Conservation (phyloP, 2,329 filamentous ascomycete genomes). For the Phaeosphaeriaceae sp. region DNA sequence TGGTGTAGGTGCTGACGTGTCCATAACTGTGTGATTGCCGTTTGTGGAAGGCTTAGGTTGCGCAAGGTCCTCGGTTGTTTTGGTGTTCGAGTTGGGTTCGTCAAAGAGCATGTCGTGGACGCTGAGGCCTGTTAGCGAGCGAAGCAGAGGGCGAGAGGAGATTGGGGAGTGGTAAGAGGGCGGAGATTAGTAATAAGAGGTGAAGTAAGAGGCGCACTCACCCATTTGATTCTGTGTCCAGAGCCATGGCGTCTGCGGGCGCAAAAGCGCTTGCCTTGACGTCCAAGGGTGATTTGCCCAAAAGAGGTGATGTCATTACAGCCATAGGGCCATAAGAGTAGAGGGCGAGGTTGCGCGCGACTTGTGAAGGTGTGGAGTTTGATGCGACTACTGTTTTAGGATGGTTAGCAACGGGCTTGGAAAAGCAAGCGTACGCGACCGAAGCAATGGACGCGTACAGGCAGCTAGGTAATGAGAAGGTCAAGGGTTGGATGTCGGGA, state of each 20-base stretch:
- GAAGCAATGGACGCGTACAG: constrained; percentile 20
- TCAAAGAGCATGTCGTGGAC: constrained; percentile 46
- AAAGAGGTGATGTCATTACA: constrained; percentile 48
- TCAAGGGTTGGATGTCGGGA: constrained; percentile 3
- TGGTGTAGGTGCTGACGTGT: constrained; percentile 33
- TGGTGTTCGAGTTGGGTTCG: constrained; percentile 31
- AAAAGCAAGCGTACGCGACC: constrained; percentile 22
- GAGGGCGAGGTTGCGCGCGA: constrained; percentile 29
- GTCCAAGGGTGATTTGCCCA: constrained; percentile 51
- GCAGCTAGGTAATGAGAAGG: constrained; percentile 6
- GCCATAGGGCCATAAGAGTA: constrained; percentile 48
- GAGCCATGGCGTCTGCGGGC: constrained; percentile 59
- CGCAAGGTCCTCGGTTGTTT: constrained; percentile 24
- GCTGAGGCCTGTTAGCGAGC: constrained; percentile 31
- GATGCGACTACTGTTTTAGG: constrained; percentile 18
- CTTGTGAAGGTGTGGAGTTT: constrained; percentile 10
- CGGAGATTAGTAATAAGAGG: constrained; percentile 2
- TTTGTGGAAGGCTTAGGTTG: constrained; percentile 37
- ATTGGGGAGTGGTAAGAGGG: background rate
- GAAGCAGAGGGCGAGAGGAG: constrained; percentile 13
- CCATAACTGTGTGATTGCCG: constrained; percentile 35
- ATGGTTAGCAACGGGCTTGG: constrained; percentile 24
- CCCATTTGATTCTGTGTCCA: constrained; percentile 64
- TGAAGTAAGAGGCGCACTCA: constrained; percentile 52
- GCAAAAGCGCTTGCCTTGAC: constrained; percentile 58